A percentile compares a stretch with the other conserved stretches of the same genome.
Evolutionary conservation across 2,329 filamentous ascomycete genomes (phyloP).

Genomic region (Madurella fahalii): DNA sequence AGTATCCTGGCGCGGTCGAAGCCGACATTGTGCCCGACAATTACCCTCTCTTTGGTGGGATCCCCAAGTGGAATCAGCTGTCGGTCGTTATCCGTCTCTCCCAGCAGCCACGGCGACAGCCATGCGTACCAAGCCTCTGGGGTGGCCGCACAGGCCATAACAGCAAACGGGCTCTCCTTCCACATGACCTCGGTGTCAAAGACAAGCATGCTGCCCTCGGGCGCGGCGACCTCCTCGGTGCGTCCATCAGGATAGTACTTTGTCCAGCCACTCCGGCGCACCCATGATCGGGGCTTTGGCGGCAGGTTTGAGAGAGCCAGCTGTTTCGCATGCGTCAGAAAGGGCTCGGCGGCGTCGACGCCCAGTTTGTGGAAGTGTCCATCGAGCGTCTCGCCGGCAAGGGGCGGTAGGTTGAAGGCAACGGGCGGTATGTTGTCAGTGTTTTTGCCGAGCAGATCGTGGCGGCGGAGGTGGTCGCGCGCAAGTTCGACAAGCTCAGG

Average conservation of each 20-base stretch:
- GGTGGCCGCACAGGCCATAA: conserved; percentile 93
- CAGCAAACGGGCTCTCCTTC: conserved; percentile 85
- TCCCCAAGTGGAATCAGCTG: conserved; percentile 89
- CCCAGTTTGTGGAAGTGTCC: conserved; percentile 93
- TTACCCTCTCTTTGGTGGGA: conserved; percentile 64
- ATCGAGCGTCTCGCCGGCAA: conserved; percentile 79
- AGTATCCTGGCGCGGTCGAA: conserved; percentile 85
- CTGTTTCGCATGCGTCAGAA: conserved; percentile 67
- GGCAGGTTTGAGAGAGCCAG: conserved; percentile 63
- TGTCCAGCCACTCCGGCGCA: conserved; percentile 81
- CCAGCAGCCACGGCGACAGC: conserved; percentile 92
- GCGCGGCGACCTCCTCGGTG: conserved; percentile 66
- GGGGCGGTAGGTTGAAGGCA: conserved; percentile 75
- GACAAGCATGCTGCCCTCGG: conserved; percentile 75
- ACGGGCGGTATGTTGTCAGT: conserved; percentile 72
- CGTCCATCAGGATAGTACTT: conserved; percentile 77
- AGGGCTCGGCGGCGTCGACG: conserved; percentile 81
- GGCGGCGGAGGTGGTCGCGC: conserved; percentile 73
- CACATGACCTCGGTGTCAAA: conserved; percentile 98
- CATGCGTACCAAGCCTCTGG: conserved; percentile 94
- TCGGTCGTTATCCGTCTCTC: conserved; percentile 69
- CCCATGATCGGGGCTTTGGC: conserved; percentile 66
- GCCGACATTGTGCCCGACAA: conserved; percentile 93
- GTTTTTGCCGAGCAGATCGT: conserved; percentile 87
- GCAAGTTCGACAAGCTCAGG: conserved; percentile 74